Evolutionary conservation across 257 asterid genomes (phyloP), one percentile per base, ranked within the genome.

Genomic region (Rubia yunnanensis): DNA sequence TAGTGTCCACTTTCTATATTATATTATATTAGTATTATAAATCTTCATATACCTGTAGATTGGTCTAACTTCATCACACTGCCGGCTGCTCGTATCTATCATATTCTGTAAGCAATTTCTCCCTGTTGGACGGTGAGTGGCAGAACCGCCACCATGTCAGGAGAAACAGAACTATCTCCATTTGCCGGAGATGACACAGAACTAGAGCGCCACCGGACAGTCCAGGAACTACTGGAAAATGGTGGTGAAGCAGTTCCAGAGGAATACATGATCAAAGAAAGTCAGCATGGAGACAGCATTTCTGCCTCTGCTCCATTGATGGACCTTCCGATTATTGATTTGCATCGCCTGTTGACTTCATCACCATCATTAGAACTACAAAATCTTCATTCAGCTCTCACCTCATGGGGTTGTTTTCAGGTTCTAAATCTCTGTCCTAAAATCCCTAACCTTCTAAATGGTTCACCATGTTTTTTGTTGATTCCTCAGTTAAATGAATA

Each of bases 331-430:
- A 72, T 76, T 2, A 69, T 87, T 18, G 88, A 83, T 75, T 10
- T 81, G 20, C 32, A 50, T 38, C 67, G n/a, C 5, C 63, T 85
- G 70, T 55, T 70, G 10, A 38, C 83, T 32, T 54, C 70, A 27
- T 60, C 74, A 1, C 5, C 52, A 14, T 74, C 66, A 48, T 73
- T 54, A 5, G 80, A 83, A 71, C 84, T 86, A 26, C 72, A 57
- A 22, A 78, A 76, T 24, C 88, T 87, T 71, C 82, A 65, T 1
- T 71, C 83, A 24, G 85, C 92, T 64, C 85, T 87, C 73, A 49
- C 61, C 44, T 67, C 84, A 13, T 81, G 86, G 81, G 86, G 95
- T 35, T 86, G 82, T 77, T 79, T 87, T 73, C 95, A 87, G 95
- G 91, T 86, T 60, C 26, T 10, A 15, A 59, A 55, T 49, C 30